Percentiles rank a stretch among this genome's conserved stretches.
Evolutionary conservation across 2,329 filamentous ascomycete species (phyloP).

Genomic region (Botrytis hyacinthi): DNA sequence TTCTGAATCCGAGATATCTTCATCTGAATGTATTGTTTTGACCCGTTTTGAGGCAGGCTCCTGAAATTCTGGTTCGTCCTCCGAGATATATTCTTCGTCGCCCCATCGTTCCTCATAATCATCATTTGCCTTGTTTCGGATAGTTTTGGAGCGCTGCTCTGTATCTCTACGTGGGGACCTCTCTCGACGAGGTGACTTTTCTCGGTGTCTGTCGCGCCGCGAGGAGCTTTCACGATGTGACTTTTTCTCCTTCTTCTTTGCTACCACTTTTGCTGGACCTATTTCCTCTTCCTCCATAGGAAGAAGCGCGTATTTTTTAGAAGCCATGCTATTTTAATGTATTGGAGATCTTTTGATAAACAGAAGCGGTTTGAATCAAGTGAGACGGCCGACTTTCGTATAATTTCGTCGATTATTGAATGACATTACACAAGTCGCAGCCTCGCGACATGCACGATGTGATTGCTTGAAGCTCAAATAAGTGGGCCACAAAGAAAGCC

Average conservation of each 20-base stretch:
- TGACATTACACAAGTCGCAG: not conserved
- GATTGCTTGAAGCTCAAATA: slow-evolving; percentile 6
- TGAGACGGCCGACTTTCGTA: not conserved
- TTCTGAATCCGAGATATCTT: slow-evolving; percentile 61
- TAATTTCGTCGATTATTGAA: not conserved
- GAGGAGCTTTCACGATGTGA: slow-evolving; percentile 41
- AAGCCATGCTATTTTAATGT: slow-evolving; percentile 36
- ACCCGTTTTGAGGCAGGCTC: slow-evolving; percentile 71
- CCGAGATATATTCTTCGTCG: slow-evolving; percentile 63
- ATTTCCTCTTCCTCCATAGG: slow-evolving; percentile 65
- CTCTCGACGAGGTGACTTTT: slow-evolving; percentile 29
- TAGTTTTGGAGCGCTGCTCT: slow-evolving; percentile 48
- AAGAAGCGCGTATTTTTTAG: slow-evolving; percentile 64
- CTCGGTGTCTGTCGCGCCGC: slow-evolving; percentile 37
- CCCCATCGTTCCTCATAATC: slow-evolving; percentile 80
- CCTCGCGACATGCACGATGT: slow-evolving; percentile 5
- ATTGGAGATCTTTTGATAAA: too few species aligned
- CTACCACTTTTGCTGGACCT: slow-evolving; percentile 51
- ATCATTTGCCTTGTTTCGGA: slow-evolving; percentile 48
- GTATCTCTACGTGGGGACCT: slow-evolving; percentile 41
- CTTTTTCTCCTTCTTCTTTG: slow-evolving; percentile 47
- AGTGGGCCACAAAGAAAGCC: not conserved
- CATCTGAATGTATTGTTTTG: slow-evolving; percentile 59
- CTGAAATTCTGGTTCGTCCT: slow-evolving; percentile 58
- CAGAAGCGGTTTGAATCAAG: not conserved